Conservation (phyloP, 164 flowering plant genomes). For the Taxillus chinensis region DNA sequence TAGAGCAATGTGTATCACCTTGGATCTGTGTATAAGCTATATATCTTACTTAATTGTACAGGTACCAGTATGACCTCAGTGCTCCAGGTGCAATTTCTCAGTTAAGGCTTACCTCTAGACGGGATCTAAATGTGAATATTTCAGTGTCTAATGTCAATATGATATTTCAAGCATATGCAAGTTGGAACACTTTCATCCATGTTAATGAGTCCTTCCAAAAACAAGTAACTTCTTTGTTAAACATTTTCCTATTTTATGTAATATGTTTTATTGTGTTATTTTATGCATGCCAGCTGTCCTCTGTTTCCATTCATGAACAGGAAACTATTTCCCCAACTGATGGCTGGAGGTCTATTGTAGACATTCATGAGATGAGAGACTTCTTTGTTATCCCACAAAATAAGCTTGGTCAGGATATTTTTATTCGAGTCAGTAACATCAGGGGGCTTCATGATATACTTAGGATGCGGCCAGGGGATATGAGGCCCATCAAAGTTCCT, state of each 20-base stretch:
- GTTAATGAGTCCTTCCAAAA: constrained; percentile 35
- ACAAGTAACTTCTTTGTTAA: constrained; percentile 23
- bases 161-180: constrained; percentile 94
- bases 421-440: constrained; percentile 51
- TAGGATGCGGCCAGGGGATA: constrained; percentile 79
- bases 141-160: constrained; percentile 88
- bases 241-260: not conserved
- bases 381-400: constrained; percentile 74
- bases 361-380: constrained; percentile 47
- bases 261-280: not conserved
- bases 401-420: constrained; percentile 89
- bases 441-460: constrained; percentile 43
- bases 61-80: constrained; percentile 67
- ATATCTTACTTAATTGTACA: constrained; percentile 14
- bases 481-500: constrained; percentile 73
- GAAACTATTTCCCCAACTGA: constrained; percentile 30
- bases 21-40: no score
- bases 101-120: constrained; percentile 59
- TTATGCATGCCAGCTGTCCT: not conserved
- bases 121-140: constrained; percentile 77
- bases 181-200: constrained; percentile 76
- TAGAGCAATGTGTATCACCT: no score
- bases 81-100: constrained; percentile 76
- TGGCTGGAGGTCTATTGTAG: constrained; percentile 41
- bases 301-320: constrained; percentile 20